These are phyloP conservation scores for Metschnikowia cerradonensis DNA, from an alignment of 805 yeast species.

Conservation along the genomic window DNA sequence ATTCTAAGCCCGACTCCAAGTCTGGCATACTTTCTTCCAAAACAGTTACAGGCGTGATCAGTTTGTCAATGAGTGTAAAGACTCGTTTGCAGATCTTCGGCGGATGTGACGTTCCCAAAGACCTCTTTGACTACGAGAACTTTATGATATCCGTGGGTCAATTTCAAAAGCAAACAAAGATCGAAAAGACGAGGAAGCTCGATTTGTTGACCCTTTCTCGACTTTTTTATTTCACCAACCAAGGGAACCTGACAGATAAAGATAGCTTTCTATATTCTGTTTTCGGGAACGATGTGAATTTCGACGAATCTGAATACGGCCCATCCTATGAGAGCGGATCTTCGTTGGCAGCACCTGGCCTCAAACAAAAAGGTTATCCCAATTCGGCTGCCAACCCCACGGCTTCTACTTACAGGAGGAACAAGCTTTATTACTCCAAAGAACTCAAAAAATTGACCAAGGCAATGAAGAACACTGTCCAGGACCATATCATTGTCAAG, in stretches of 20 bases:
- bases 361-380: neutral
- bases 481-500: conserved; percentile 43
- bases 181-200: conserved; percentile 49
- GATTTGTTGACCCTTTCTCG: conserved; percentile 52
- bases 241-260: conserved; percentile 26
- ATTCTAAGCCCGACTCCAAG: conserved; percentile 39
- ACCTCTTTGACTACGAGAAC: conserved; percentile 73
- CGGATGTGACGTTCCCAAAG: conserved; percentile 61
- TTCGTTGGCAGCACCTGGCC: neutral
- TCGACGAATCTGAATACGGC: conserved; percentile 9
- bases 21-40: conserved; percentile 59
- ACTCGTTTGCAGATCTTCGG: conserved; percentile 45
- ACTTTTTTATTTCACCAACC: conserved; percentile 34
- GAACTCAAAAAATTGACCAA: conserved; percentile 52
- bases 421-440: conserved; percentile 34
- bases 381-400: conserved; percentile 5
- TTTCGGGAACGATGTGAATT: conserved; percentile 11
- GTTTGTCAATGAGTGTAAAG: conserved; percentile 69
- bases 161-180: conserved; percentile 69
- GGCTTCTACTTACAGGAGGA: conserved; percentile 21
- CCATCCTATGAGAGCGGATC: neutral
- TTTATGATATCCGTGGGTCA: conserved; percentile 65
- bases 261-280: conserved; percentile 8
- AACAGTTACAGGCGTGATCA: conserved; percentile 75
- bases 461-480: conserved; percentile 70